Evolutionary conservation across 371 early-diverging fungal genomes (phyloP).

Genomic region (Rhizopus delemar): DNA sequence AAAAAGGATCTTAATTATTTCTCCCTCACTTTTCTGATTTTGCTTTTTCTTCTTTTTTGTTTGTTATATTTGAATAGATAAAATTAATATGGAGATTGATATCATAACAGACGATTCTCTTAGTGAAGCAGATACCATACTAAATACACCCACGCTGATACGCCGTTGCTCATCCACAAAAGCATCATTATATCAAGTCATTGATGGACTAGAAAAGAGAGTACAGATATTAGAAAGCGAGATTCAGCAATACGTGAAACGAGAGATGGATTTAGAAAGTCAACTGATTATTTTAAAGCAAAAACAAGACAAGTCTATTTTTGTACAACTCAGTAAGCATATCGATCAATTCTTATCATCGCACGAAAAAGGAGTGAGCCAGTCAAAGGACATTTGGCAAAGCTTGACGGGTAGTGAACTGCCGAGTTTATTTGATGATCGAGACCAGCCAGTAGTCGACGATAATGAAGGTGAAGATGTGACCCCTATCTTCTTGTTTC

Average conservation of each 20-base stretch:
- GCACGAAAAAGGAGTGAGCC: background rate
- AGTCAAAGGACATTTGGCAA: background rate
- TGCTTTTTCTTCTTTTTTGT: background rate
- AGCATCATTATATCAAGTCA: background rate
- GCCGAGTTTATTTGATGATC: slow-evolving; percentile 9
- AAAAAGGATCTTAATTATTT: slow-evolving; percentile 1
- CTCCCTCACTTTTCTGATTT: slow-evolving; percentile 1
- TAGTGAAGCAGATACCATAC: slow-evolving; percentile 17
- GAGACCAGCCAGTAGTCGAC: too few relatives aligned
- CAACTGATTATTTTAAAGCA: slow-evolving; percentile 14
- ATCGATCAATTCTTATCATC: slow-evolving; percentile 16
- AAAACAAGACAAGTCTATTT: slow-evolving; percentile 4
- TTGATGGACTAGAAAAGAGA: slow-evolving; percentile 9
- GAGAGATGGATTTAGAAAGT: slow-evolving; percentile 12
- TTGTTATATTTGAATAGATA: background rate
- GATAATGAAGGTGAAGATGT: background rate
- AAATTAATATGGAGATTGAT: background rate
- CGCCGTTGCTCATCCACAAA: slow-evolving; percentile 10
- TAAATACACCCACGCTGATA: slow-evolving; percentile 14
- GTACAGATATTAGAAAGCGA: slow-evolving; percentile 16
- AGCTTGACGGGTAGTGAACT: slow-evolving; percentile 15
- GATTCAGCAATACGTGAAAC: slow-evolving; percentile 7
- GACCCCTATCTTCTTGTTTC: background rate
- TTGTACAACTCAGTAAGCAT: slow-evolving; percentile 8
- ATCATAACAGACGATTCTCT: background rate